Evolutionary conservation across 1,139 yeast species (phyloP).

Genomic region (Pichia cactophila): DNA sequence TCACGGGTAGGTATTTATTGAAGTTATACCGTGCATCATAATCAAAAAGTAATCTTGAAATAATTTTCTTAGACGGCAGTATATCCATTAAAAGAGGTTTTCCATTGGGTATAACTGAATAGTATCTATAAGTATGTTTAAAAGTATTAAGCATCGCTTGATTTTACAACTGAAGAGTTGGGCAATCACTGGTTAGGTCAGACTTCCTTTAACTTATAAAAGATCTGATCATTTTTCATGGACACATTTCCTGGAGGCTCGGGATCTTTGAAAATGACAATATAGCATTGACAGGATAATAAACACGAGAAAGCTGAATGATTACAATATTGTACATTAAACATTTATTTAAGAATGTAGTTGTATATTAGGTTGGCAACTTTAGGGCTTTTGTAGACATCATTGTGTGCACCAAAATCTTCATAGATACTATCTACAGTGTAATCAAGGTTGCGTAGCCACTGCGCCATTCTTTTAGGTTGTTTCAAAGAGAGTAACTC

Average conservation of each 20-base stretch:
- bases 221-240: not conserved
- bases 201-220: too few species aligned
- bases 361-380: constrained; percentile 4
- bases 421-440: not conserved
- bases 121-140: not conserved
- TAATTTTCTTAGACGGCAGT: constrained; percentile 50
- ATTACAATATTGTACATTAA: too few species aligned
- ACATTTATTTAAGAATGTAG: not conserved
- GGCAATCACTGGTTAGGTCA: too few species aligned
- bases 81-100: constrained; percentile 43
- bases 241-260: not conserved
- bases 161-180: too few species aligned
- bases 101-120: constrained; percentile 8
- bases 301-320: too few species aligned
- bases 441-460: constrained; percentile 12
- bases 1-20: constrained; percentile 45
- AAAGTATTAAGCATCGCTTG: not conserved
- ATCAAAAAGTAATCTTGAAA: constrained; percentile 58
- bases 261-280: not conserved
- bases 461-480: constrained; percentile 22
- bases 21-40: constrained; percentile 51
- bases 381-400: constrained; percentile 3
- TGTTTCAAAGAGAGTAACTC: constrained; percentile 30
- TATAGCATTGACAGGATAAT: too few species aligned
- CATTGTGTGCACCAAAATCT: constrained; percentile 9